Conservation (phyloP, 176 grass and related monocot species). For the Avena sativa region DNA sequence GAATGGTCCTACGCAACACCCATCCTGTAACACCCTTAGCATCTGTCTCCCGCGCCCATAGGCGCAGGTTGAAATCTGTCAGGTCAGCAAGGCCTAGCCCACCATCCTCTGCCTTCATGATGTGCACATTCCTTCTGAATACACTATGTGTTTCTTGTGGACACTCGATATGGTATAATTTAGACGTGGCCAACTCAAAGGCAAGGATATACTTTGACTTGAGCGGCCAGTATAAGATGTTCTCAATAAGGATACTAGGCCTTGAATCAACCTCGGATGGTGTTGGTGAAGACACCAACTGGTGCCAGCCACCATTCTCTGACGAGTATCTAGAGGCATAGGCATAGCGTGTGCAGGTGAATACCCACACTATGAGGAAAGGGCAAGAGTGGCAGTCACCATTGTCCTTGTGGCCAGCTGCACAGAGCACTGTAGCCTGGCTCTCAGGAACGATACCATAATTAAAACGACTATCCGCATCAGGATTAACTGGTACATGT, state of each 20-base stretch:
- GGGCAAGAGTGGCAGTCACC: constrained; percentile 34
- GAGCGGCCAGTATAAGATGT: constrained; percentile 43
- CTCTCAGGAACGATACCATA: constrained; percentile 35
- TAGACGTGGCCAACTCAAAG: constrained; percentile 18
- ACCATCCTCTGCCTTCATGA: constrained; percentile 43
- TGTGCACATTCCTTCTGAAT: constrained; percentile 50
- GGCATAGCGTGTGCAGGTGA: constrained; percentile 9
- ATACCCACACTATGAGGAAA: constrained; percentile 39
- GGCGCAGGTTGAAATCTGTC: constrained; percentile 27
- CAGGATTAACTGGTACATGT: constrained; percentile 2
- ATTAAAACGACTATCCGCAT: constrained; percentile 42
- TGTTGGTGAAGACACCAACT: constrained; percentile 16
- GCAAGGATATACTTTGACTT: constrained; percentile 46
- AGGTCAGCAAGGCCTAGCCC: constrained; percentile 40
- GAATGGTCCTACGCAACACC: constrained; percentile 26
- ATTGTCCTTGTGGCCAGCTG: constrained; percentile 21
- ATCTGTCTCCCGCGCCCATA: constrained; percentile 36
- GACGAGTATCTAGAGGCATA: constrained; percentile 46
- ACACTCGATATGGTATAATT: constrained; percentile 43
- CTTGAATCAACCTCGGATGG: constrained; percentile 44
- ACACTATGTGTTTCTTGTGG: constrained; percentile 43
- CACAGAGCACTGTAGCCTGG: constrained; percentile 35
- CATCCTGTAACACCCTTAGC: constrained; percentile 29
- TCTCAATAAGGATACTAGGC: constrained; percentile 40
- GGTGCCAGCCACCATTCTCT: constrained; percentile 14